These are phyloP conservation scores for Mycena epipterygia DNA, from an alignment of 768 basidiomycete genomes.

Conservation along the genomic window DNA sequence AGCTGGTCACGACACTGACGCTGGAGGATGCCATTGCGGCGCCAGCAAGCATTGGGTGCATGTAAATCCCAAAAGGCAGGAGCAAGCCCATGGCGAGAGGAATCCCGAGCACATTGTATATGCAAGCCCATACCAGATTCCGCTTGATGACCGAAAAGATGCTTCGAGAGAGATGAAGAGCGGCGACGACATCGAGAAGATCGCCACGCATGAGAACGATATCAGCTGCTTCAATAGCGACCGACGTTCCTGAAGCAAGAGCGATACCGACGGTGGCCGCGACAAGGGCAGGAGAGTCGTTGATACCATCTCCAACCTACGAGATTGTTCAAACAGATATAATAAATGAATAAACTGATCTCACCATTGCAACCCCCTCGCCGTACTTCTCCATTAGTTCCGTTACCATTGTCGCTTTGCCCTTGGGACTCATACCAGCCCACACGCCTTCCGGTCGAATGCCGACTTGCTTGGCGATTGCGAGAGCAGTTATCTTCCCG, in stretches of 20 bases:
- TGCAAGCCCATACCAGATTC: slow-evolving; percentile 96
- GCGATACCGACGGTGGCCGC: slow-evolving; percentile 98
- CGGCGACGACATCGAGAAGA: slow-evolving; percentile 96
- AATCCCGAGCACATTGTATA: slow-evolving; percentile 94
- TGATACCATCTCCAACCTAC: slow-evolving; percentile 98
- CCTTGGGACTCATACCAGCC: slow-evolving; percentile 95
- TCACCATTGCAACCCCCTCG: slow-evolving; percentile 91
- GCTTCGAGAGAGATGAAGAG: slow-evolving; percentile 87
- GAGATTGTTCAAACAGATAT: slow-evolving; percentile 17
- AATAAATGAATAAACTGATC: slow-evolving; percentile 39
- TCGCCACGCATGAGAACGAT: slow-evolving; percentile 98
- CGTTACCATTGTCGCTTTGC: slow-evolving; percentile 88
- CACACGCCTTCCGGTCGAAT: slow-evolving; percentile 87
- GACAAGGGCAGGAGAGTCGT: slow-evolving; percentile 97
- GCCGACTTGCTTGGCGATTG: slow-evolving; percentile 92
- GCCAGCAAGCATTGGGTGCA: slow-evolving; percentile 99
- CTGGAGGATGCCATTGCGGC: slow-evolving; percentile 98
- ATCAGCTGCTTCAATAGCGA: slow-evolving; percentile 98
- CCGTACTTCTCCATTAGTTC: slow-evolving; percentile 83
- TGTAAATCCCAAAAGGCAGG: slow-evolving; percentile 90
- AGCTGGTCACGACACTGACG: slow-evolving; percentile 94
- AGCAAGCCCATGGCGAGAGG: slow-evolving; percentile 98
- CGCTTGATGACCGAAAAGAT: slow-evolving; percentile 94
- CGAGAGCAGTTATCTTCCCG: slow-evolving; percentile 84
- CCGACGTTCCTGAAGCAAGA: slow-evolving; percentile 94